A percentile compares a stretch with the other conserved stretches of the same genome.
phyloP scores from a whole-genome alignment of 345 rosid genomes.

The Ceriops tagal region DNA sequence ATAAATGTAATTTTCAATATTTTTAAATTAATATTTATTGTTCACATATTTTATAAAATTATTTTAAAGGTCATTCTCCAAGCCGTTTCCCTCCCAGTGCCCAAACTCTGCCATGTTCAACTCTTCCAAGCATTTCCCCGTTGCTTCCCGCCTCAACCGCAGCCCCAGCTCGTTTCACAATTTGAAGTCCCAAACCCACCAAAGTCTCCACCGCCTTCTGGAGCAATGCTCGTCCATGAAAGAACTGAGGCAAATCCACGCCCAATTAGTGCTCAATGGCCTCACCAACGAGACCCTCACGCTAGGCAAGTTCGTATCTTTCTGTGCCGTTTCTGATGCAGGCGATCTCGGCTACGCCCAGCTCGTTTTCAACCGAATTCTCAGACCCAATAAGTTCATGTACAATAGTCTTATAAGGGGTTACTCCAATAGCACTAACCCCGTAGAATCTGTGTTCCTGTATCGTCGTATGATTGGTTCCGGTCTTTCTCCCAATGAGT shows the following conservation, averaged over 20 bases:
- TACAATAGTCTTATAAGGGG: slow-evolving; percentile 31
- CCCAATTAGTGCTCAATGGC: slow-evolving; percentile 6
- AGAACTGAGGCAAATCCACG: slow-evolving; percentile 6
- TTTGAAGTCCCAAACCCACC: slow-evolving; percentile 3
- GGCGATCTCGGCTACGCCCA: slow-evolving; percentile 5
- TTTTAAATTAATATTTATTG: too few relatives aligned
- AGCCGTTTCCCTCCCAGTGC: too few relatives aligned
- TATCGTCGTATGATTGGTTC: background rate
- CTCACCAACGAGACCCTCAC: slow-evolving; percentile 5
- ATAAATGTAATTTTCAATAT: too few relatives aligned
- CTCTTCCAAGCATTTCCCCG: slow-evolving; percentile 3
- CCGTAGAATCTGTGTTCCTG: slow-evolving; percentile 19
- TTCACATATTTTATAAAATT: too few relatives aligned
- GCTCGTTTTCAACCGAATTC: slow-evolving; percentile 10
- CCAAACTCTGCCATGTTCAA: background rate
- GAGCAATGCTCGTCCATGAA: slow-evolving; percentile 27
- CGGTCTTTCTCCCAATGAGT: slow-evolving; percentile 6
- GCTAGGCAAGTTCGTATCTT: slow-evolving; percentile 9
- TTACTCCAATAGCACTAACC: slow-evolving; percentile 18
- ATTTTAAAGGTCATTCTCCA: background rate
- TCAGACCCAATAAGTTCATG: slow-evolving; percentile 13
- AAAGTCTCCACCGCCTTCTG: slow-evolving; percentile 14
- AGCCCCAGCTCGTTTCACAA: background rate
- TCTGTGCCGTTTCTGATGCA: background rate
- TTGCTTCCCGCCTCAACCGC: slow-evolving; percentile 16